These are phyloP conservation scores for Triticum monococcum DNA, from an alignment of 176 grass and related monocot genomes.

Conservation along the genomic window DNA sequence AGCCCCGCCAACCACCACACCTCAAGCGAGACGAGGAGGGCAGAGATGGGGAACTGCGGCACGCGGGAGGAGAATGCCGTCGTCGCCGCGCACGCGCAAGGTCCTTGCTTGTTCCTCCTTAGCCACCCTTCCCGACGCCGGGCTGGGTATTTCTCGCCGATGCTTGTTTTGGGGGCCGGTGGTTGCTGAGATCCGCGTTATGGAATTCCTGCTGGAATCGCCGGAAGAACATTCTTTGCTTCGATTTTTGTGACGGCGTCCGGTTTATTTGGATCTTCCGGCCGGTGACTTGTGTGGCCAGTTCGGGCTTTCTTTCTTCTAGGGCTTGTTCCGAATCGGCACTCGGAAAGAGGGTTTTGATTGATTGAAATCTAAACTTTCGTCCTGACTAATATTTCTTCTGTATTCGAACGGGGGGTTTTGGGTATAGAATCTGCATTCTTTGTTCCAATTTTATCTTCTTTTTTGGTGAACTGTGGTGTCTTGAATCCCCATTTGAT, in stretches of 20 bases:
- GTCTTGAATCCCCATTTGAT: background rate
- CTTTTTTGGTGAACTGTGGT: background rate
- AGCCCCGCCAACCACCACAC: background rate
- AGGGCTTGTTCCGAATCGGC: background rate
- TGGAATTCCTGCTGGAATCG: background rate
- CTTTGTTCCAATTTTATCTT: background rate
- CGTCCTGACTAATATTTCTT: background rate
- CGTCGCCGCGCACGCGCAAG: slow-evolving; percentile 73
- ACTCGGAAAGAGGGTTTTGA: background rate
- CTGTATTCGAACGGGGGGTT: background rate
- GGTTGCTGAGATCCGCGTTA: slow-evolving; percentile 23
- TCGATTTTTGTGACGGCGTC: background rate
- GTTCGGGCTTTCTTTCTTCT: background rate
- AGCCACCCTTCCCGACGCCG: background rate
- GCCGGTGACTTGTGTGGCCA: background rate
- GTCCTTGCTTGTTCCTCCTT: background rate
- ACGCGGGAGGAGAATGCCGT: slow-evolving; percentile 99
- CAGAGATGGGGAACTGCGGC: slow-evolving; percentile 92
- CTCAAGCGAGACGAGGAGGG: background rate
- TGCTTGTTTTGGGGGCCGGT: background rate
- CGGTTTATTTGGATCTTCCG: slow-evolving; percentile 7
- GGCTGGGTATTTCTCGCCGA: background rate
- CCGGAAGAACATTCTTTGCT: background rate
- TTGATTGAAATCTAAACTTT: background rate
- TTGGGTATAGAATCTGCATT: background rate